Evolutionary conservation across 345 rosid genomes (phyloP), one percentile per base, ranked within the genome.

Genomic region (Heritiera littoralis): DNA sequence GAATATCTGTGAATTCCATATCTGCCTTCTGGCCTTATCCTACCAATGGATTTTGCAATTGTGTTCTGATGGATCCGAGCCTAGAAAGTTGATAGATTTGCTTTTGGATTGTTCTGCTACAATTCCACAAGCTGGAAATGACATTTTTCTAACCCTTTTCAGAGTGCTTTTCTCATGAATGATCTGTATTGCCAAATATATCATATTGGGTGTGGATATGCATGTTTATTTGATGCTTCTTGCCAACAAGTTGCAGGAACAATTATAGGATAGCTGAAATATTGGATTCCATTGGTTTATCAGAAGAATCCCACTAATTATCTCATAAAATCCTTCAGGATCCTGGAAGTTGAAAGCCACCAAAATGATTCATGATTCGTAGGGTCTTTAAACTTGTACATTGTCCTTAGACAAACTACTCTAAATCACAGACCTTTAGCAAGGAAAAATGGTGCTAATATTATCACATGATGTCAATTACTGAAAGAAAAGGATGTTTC

Each of bases 41-140:
- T 11, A 17, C 20, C 51, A 9, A 48, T 48, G 48, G 74, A 28
- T 68, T 41, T 68, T 9, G 14, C 20, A n/a, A 43, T 45, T 68
- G 52, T 43, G 5, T 41, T 9, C 23, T 67, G 32, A 41, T 67
- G 51, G 51, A 46, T 46, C 40, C 13, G n/a, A 69, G 38, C 48
- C 2, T 65, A 14, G 20, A 65, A 65, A 65, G 23, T 65, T 38
- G 69, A 40, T n/a, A 18, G 28, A n/a, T 41, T 66, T 41, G 41
- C 38, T 28, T 28, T 11, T 63, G 43, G 49, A 48, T 38, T 56
- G 61, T 43, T 67, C 72, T 43, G 2, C 12, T 35, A 68, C 14
- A 41, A 23, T 51, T 66, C 23, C 72, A 41, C 28, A 18, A 23
- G 20, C 20, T 41, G 54, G 76, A 72, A 72, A 72, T 72, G 76